These are phyloP conservation scores for Goffeauzyma gilvescens DNA, from an alignment of 768 basidiomycete species.

Conservation along the genomic window DNA sequence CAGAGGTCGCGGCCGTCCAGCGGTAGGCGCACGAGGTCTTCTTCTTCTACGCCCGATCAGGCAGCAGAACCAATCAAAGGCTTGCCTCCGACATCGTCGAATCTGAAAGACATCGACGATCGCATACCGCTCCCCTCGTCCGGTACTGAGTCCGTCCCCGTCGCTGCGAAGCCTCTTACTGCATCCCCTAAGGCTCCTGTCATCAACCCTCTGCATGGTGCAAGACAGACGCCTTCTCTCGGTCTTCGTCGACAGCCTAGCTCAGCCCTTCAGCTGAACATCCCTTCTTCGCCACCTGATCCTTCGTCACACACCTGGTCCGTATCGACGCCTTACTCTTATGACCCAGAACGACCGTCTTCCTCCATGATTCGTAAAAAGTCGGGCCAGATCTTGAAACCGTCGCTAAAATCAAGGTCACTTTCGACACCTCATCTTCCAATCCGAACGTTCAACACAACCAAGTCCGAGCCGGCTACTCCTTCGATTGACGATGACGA, in stretches of 20 bases:
- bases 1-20: no score
- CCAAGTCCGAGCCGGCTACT: conserved; percentile 53
- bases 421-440: conserved; percentile 38
- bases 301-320: conserved; percentile 3
- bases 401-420: conserved; percentile 62
- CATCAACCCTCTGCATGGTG: conserved; percentile 9
- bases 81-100: no score
- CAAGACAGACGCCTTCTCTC: conserved; percentile 9
- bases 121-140: conserved; percentile 1
- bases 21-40: no score
- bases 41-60: no score
- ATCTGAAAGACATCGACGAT: neutral
- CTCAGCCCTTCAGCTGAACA: conserved; percentile 22
- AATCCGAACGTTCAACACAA: conserved; percentile 23
- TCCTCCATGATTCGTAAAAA: conserved; percentile 59
- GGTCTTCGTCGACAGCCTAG: conserved; percentile 13
- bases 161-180: neutral
- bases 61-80: no score
- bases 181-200: conserved; percentile 3
- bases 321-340: neutral
- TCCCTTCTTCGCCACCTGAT: conserved; percentile 15
- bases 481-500: conserved; percentile 36
- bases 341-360: neutral
- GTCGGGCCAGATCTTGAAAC: conserved; percentile 79
- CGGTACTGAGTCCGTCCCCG: neutral